phyloP scores from a whole-genome alignment of 164 flowering plant species.

The Akebia trifoliata region DNA sequence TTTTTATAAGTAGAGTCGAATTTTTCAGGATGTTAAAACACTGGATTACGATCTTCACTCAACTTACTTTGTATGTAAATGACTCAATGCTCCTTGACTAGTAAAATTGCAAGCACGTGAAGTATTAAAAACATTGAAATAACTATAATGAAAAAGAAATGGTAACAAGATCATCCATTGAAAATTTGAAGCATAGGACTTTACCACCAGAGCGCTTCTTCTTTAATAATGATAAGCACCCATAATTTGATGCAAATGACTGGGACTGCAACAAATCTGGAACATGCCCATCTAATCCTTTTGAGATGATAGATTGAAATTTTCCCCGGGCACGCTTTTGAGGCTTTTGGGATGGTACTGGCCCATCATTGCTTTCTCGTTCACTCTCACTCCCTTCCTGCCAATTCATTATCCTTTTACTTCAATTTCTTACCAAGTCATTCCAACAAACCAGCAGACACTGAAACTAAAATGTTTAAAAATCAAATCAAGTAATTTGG shows the following conservation, averaged over 20 bases:
- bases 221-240: constrained; percentile 62
- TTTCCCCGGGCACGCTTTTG: constrained; percentile 60
- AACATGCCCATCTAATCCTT: constrained; percentile 32
- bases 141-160: background rate
- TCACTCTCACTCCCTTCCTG: constrained; percentile 88
- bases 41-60: too few species aligned
- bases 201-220: constrained; percentile 66
- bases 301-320: constrained; percentile 29
- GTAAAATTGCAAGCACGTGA: background rate
- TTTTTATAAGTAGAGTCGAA: too few species aligned
- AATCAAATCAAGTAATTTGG: too few species aligned
- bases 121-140: background rate
- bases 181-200: background rate
- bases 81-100: background rate
- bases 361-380: constrained; percentile 63
- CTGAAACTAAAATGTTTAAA: background rate
- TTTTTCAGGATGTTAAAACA: too few species aligned
- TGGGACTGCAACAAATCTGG: constrained; percentile 37
- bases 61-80: background rate
- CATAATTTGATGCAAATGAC: constrained; percentile 45
- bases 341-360: constrained; percentile 42
- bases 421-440: background rate
- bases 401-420: constrained; percentile 14
- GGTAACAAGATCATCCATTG: background rate
- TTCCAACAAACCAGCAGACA: background rate